phyloP scores from a whole-genome alignment of 1,284 basidiomycete genomes.

The Tilletia caries region DNA sequence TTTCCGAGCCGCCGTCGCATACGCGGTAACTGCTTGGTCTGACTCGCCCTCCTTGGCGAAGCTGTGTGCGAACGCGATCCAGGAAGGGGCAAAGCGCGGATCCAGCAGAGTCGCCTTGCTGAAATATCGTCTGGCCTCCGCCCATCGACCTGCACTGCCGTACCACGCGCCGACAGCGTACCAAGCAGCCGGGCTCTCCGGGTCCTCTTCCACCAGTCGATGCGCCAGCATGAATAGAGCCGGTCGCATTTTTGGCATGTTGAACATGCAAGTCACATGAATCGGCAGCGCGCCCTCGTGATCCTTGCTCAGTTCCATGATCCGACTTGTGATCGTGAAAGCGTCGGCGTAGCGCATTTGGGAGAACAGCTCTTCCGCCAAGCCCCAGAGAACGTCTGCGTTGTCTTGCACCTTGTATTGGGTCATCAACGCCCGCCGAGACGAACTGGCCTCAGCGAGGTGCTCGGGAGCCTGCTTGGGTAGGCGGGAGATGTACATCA shows the following conservation, averaged over 20 bases:
- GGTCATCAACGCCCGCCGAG: constrained; percentile 15
- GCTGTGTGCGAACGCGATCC: constrained; percentile 96
- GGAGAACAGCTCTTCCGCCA: constrained; percentile 84
- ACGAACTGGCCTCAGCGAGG: constrained; percentile 43
- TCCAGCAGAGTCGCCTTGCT: constrained; percentile 95
- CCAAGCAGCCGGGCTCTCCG: constrained; percentile 88
- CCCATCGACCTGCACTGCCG: constrained; percentile 71
- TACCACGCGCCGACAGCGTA: constrained; percentile 99
- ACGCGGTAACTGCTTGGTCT: constrained; percentile 95
- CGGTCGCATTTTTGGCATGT: constrained; percentile 82
- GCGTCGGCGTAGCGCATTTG: constrained; percentile 91
- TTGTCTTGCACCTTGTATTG: constrained; percentile 75
- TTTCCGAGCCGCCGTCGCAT: constrained; percentile 89
- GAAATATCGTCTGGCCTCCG: constrained; percentile 49
- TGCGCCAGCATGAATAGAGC: constrained; percentile 93
- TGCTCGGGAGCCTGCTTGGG: constrained; percentile 63
- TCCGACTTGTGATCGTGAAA: constrained; percentile 68
- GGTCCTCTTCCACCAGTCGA: constrained; percentile 83
- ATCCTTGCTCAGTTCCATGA: constrained; percentile 37
- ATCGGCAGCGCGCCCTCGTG: constrained; percentile 66
- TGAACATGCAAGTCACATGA: constrained; percentile 96
- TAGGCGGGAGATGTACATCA: constrained; percentile 86
- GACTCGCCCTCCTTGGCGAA: constrained; percentile 94
- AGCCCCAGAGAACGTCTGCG: constrained; percentile 83
- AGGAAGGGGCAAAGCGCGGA: constrained; percentile 88